Evolutionary conservation across 371 early-diverging fungal species (phyloP).

Genomic region (Mortierella sp.): DNA sequence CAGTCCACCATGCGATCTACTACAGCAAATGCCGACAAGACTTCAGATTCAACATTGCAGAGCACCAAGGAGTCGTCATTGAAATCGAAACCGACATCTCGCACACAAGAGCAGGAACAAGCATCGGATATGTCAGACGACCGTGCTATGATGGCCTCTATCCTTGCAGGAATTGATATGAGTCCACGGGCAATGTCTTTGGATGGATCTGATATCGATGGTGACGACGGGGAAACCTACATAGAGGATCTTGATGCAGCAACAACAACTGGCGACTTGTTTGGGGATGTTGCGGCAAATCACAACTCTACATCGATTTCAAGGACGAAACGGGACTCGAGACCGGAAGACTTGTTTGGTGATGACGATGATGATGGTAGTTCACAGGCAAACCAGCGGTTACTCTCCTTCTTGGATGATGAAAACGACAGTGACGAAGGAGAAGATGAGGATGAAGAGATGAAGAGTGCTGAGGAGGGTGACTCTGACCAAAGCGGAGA

Average conservation of each 20-base stretch:
- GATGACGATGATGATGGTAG: slow-evolving; percentile 30
- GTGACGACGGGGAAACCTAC: slow-evolving; percentile 16
- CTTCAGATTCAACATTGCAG: not conserved
- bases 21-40: slow-evolving; percentile 2
- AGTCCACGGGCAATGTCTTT: slow-evolving; percentile 35
- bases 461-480: slow-evolving; percentile 20
- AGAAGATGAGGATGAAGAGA: slow-evolving; percentile 22
- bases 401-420: slow-evolving; percentile 32
- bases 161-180: slow-evolving; percentile 46
- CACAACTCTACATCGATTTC: not conserved
- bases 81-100: too few relatives aligned
- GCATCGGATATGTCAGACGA: slow-evolving; percentile 25
- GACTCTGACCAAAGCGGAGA: slow-evolving; percentile 12
- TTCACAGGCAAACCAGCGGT: slow-evolving; percentile 6
- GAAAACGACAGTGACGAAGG: slow-evolving; percentile 22
- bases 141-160: slow-evolving; percentile 46
- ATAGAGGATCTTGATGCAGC: slow-evolving; percentile 34
- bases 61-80: too few relatives aligned
- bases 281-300: slow-evolving; percentile 29
- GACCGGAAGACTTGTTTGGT: slow-evolving; percentile 48
- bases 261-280: slow-evolving; percentile 39
- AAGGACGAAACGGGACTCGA: slow-evolving; percentile 26
- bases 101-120: slow-evolving; percentile 6
- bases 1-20: slow-evolving; percentile 1
- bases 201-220: slow-evolving; percentile 43